These are phyloP conservation scores for Cytospora paraplurivora DNA, from an alignment of 2,329 filamentous ascomycete species.

Conservation along the genomic window DNA sequence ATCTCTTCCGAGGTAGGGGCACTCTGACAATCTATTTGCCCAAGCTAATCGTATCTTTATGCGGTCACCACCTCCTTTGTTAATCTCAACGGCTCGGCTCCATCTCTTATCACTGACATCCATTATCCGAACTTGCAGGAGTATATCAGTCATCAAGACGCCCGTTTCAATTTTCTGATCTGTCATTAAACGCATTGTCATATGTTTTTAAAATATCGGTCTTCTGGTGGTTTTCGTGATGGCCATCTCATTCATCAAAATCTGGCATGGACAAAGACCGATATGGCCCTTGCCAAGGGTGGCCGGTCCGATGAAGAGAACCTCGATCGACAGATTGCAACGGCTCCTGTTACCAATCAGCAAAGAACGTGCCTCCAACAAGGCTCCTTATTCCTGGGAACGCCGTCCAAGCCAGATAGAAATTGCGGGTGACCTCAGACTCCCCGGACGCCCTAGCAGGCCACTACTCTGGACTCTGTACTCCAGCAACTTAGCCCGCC, in stretches of 20 bases:
- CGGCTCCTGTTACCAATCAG: conserved; percentile 22
- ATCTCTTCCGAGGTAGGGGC: neutral
- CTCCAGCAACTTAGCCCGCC: too few species aligned
- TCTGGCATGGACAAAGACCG: conserved; percentile 3
- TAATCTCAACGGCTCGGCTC: conserved; percentile 12
- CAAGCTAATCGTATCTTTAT: neutral
- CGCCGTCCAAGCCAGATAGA: conserved; percentile 1
- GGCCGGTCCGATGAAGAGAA: conserved; percentile 6
- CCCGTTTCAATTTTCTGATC: conserved; percentile 19
- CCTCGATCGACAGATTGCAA: conserved; percentile 6
- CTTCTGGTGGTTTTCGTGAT: neutral
- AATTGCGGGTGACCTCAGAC: neutral
- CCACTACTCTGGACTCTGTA: too few species aligned
- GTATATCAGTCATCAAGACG: neutral
- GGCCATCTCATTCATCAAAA: neutral
- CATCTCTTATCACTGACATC: conserved; percentile 16
- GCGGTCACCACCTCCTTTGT: conserved; percentile 4
- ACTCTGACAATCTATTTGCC: conserved; percentile 7
- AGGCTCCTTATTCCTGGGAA: conserved; percentile 4
- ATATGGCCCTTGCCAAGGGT: conserved; percentile 19
- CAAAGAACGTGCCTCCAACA: conserved; percentile 23
- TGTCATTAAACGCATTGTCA: conserved; percentile 21
- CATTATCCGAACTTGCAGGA: neutral
- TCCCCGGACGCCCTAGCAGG: too few species aligned
- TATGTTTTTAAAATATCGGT: neutral